A percentile compares a stretch with the other conserved stretches of the same genome.
These are phyloP conservation scores for Medicago truncatula DNA, from an alignment of 306 rosid species.

Conservation along the genomic window DNA sequence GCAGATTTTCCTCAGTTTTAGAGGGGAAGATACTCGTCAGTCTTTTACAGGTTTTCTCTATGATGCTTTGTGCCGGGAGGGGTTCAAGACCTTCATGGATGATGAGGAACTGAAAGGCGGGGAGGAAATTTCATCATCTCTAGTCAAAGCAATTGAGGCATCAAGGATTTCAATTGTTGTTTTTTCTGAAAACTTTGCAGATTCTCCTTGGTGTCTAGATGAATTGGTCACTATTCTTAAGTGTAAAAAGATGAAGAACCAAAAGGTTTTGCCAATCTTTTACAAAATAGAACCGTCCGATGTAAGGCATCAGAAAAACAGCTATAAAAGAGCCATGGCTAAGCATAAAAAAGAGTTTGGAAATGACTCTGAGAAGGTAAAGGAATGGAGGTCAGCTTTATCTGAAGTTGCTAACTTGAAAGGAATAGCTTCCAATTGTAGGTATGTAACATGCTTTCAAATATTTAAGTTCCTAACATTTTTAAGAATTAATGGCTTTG, in stretches of 20 bases:
- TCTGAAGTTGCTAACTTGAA: background rate
- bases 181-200: constrained; percentile 21
- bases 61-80: background rate
- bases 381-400: constrained; percentile 13
- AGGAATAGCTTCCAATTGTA: background rate
- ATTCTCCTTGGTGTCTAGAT: constrained; percentile 22
- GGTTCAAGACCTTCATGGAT: constrained; percentile 2
- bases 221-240: constrained; percentile 23
- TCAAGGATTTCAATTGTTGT: constrained; percentile 11
- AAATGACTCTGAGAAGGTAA: background rate
- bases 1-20: background rate
- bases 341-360: background rate
- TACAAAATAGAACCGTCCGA: constrained; percentile 12
- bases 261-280: constrained; percentile 30
- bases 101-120: background rate
- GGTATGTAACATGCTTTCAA: constrained; percentile 9
- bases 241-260: constrained; percentile 8
- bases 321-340: background rate
- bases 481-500: too few species aligned
- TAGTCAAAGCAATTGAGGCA: background rate
- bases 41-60: background rate
- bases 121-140: constrained; percentile 7
- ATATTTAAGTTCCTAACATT: too few species aligned
- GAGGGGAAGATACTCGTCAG: background rate
- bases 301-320: background rate